Evolutionary conservation across 257 asterid genomes (phyloP).

Genomic region (Penstemon barbatus): DNA sequence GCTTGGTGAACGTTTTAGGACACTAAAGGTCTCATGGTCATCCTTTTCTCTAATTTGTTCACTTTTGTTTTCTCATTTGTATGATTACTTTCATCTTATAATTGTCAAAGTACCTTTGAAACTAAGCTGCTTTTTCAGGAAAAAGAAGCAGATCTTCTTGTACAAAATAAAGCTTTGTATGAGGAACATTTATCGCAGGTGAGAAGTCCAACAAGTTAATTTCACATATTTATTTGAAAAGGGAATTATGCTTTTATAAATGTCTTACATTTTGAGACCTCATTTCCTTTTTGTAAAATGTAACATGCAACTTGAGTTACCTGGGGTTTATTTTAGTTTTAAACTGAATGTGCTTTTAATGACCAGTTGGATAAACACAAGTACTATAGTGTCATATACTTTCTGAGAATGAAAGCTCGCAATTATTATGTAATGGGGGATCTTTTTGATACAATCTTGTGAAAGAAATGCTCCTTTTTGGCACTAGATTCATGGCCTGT

Average conservation of each 20-base stretch:
- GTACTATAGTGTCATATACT: background rate
- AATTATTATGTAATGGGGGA: background rate
- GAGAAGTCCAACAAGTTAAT: conserved; percentile 21
- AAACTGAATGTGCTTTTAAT: background rate
- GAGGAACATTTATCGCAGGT: conserved; percentile 90
- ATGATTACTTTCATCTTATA: conserved; percentile 20
- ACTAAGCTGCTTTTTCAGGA: conserved; percentile 49
- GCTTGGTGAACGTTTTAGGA: conserved; percentile 96
- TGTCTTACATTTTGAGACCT: background rate
- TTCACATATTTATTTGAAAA: background rate
- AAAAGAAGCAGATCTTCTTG: conserved; percentile 77
- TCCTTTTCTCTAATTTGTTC: conserved; percentile 35
- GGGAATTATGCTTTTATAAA: background rate
- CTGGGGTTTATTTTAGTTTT: background rate
- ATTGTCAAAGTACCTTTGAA: conserved; percentile 15
- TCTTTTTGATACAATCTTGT: background rate
- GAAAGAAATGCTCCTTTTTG: background rate
- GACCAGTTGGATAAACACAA: background rate
- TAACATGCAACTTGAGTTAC: background rate
- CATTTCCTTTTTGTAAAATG: background rate
- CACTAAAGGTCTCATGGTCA: conserved; percentile 81
- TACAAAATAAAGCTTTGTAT: conserved; percentile 61
- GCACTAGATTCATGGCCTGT: background rate
- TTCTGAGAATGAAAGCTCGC: background rate
- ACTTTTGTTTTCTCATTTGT: conserved; percentile 55